Percentiles rank a stretch among this genome's conserved stretches.
Evolutionary conservation across 2,329 filamentous ascomycete genomes (phyloP).

Genomic region (Hirsutella rhossiliensis): DNA sequence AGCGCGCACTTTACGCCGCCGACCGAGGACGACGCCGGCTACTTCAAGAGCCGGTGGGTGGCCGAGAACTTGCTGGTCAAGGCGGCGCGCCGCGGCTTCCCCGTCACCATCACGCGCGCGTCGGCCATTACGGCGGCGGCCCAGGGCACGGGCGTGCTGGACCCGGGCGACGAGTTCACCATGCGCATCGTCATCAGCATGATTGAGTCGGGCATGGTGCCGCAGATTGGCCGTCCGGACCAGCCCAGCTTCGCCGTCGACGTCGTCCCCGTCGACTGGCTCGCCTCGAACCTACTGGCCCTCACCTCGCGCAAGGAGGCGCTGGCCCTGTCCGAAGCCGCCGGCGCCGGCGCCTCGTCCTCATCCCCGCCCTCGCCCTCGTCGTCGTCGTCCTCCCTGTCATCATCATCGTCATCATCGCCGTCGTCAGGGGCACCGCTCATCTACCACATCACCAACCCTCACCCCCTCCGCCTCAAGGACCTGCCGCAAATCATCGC

Average conservation of each 20-base stretch:
- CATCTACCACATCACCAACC: constrained; percentile 12
- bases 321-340: not conserved
- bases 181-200: constrained; percentile 11
- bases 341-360: not conserved
- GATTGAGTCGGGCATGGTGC: constrained; percentile 11
- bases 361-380: no score
- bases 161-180: constrained; percentile 11
- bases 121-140: constrained; percentile 9
- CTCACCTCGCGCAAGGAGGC: constrained; percentile 8
- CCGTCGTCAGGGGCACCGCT: constrained; percentile 2
- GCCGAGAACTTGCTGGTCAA: constrained; percentile 12
- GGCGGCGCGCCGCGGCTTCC: constrained; percentile 13
- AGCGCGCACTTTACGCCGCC: constrained; percentile 12
- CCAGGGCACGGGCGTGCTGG: constrained; percentile 5
- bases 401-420: no score
- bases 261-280: constrained; percentile 12
- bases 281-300: constrained; percentile 8
- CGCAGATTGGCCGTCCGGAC: constrained; percentile 8
- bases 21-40: constrained; percentile 11
- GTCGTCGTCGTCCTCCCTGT: not conserved
- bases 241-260: constrained; percentile 12
- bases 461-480: constrained; percentile 9
- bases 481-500: constrained; percentile 10
- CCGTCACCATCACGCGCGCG: constrained; percentile 10
- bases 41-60: constrained; percentile 16